Base-by-base conservation (phyloP, 1,284 basidiomycete genomes). In the Cryptococcus sp. region DNA sequence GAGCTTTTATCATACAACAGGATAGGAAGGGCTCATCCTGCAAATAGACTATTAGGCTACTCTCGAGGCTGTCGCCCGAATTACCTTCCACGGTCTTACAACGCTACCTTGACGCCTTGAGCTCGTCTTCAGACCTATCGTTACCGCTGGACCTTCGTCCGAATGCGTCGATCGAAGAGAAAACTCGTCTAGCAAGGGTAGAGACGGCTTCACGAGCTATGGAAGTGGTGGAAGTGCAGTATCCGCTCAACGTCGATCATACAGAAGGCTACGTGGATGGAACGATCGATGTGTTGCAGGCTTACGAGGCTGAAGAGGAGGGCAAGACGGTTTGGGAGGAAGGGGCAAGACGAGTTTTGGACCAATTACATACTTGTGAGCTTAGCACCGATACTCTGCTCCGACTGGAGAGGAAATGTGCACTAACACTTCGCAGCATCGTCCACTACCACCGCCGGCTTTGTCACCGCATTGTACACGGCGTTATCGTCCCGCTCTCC, bases 1-100 rank as follows among this genome's bases (percentile, higher is more conserved):
- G 1, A 3, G 17, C 11, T 37, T 2, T 20, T 1, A 44, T 55
- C 55, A 46, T 22, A 56, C 38, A 41, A 13, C 46, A 20, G 15
- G 17, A 22, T 47, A 5, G 5, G 17, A 26, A 5, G 46, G 46
- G 10, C 43, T 22, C 11, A 20, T 41, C 17, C 23, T 17, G 19
- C 11, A 7, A 6, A 34, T 17, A 74, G 75, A 73, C 73, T 0
- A 53, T 75, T 1, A 66, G 63, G 2, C 58, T 75, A 1, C 58
- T 75, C 2, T 5, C 50, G 2, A 38, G 22, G 2, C 55, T 67
- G 1, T 62, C 63, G 0, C 61, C 63, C 2, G 57, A 66, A 2
- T 59, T 74, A 10, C 56, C 65, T 10, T 22, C 38, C 0, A 52
- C 61, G 23, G 48, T 63, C 1, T 54, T 66, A 6, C 39, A 55